A percentile compares a stretch with the other conserved stretches of the same genome.
Evolutionary conservation across 768 basidiomycete genomes (phyloP).

Genomic region (Collybia sordida): DNA sequence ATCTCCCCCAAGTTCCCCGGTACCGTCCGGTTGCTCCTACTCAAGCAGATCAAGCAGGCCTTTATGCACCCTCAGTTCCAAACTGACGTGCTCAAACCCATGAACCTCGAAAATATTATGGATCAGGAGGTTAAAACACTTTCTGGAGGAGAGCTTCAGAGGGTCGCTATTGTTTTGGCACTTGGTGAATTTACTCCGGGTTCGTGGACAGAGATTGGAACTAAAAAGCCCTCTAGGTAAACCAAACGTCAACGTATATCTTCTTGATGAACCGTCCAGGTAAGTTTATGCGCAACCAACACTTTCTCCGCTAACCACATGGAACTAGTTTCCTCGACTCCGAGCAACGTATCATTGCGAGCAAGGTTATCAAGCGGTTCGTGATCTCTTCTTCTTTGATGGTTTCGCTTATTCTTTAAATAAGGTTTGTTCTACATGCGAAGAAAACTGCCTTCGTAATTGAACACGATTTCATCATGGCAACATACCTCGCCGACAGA

Average conservation of each 20-base stretch:
- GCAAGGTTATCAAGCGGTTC: constrained; percentile 95
- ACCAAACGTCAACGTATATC: constrained; percentile 82
- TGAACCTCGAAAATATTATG: constrained; percentile 92
- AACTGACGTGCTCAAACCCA: constrained; percentile 96
- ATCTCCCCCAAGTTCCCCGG: constrained; percentile 98
- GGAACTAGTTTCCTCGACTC: constrained; percentile 92
- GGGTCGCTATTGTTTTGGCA: constrained; percentile 94
- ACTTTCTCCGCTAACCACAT: not conserved
- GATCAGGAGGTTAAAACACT: constrained; percentile 98
- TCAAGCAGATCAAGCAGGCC: constrained; percentile 92
- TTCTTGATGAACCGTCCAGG: constrained; percentile 93
- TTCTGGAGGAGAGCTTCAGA: constrained; percentile 97
- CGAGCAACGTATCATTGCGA: constrained; percentile 98
- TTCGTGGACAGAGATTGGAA: not conserved
- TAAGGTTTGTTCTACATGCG: constrained; percentile 88
- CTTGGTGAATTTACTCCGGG: constrained; percentile 51
- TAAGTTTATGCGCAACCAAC: constrained; percentile 24
- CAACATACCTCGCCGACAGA: constrained; percentile 97
- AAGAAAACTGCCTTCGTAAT: constrained; percentile 99
- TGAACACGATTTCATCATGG: constrained; percentile 99
- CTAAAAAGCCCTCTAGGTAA: constrained; percentile 43
- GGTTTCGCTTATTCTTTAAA: not conserved
- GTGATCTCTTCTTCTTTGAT: constrained; percentile 13
- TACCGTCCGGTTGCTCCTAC: constrained; percentile 89
- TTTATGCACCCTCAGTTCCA: constrained; percentile 99